phyloP scores from a whole-genome alignment of 306 rosid genomes.

The Carpinus viminea region DNA sequence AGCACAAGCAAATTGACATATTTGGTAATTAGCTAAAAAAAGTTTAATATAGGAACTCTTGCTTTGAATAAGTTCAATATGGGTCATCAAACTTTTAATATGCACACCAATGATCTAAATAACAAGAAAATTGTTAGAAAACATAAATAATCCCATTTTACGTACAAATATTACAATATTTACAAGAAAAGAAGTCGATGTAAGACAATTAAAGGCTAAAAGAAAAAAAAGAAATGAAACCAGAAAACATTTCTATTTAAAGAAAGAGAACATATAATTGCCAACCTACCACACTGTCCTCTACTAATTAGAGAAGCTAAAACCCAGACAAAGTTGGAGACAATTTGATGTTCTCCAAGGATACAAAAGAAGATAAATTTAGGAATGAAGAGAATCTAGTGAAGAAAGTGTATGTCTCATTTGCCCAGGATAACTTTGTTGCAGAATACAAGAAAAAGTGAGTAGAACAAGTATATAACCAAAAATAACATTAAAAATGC shows the following conservation, averaged over 20 bases:
- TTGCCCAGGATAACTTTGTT: conserved; percentile 44
- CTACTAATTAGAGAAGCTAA: conserved; percentile 41
- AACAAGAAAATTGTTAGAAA: background rate
- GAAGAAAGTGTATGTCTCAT: conserved; percentile 50
- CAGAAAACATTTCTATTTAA: conserved; percentile 19
- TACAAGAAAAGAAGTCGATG: background rate
- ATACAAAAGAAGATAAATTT: conserved; percentile 28
- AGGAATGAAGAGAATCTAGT: conserved; percentile 46
- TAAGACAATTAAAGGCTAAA: background rate
- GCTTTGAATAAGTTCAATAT: background rate
- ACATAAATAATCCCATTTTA: background rate
- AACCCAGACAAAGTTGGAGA: conserved; percentile 24
- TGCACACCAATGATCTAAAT: background rate
- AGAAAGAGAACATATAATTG: conserved; percentile 34
- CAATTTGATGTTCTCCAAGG: conserved; percentile 15
- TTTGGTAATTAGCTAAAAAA: background rate
- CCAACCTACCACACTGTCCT: conserved; percentile 29
- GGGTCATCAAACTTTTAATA: background rate
- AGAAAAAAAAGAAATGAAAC: background rate
- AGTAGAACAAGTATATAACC: conserved; percentile 11
- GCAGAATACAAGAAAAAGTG: conserved; percentile 14
- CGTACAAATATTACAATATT: background rate
- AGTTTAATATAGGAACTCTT: background rate
- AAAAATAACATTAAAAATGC: conserved; percentile 25
- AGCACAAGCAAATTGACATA: background rate